Evolutionary conservation across 225 moss, liverwort and hornwort genomes (phyloP).

Genomic region (Thuidium tamariscinum): DNA sequence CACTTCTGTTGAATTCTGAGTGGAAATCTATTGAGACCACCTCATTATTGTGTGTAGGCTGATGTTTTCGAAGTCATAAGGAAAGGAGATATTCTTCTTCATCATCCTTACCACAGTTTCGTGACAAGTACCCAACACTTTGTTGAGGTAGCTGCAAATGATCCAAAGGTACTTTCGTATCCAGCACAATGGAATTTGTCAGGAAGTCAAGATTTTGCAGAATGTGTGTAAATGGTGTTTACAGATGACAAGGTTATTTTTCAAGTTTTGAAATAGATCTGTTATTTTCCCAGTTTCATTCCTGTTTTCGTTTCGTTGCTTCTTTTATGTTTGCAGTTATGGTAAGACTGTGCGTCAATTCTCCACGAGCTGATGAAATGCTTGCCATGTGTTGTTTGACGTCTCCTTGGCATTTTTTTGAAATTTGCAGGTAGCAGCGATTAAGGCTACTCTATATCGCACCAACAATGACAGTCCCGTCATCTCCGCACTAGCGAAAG

Average conservation of each 20-base stretch:
- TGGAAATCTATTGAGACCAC: neutral
- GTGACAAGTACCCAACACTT: conserved; percentile 50
- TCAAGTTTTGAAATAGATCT: neutral
- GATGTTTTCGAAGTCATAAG: conserved; percentile 49
- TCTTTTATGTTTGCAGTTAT: neutral
- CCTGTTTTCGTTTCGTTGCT: neutral
- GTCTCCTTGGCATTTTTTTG: neutral
- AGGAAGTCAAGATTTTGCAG: neutral
- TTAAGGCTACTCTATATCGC: conserved; percentile 52
- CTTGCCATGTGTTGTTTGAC: neutral
- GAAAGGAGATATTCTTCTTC: conserved; percentile 46
- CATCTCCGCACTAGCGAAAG: conserved; percentile 46
- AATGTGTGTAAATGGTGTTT: neutral
- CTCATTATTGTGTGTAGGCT: conserved; percentile 11
- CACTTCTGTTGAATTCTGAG: neutral
- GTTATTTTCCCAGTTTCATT: neutral
- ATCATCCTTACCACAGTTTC: conserved; percentile 58
- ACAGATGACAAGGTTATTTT: neutral
- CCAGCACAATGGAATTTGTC: neutral
- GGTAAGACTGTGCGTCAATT: neutral
- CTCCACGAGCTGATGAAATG: neutral
- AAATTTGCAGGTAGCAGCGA: conserved; percentile 34
- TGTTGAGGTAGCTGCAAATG: conserved; percentile 44
- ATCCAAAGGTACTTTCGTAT: conserved; percentile 32
- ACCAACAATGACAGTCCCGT: conserved; percentile 51